Conservation (phyloP, 2,329 filamentous ascomycete genomes). For the Neoarthrinium moseri region DNA sequence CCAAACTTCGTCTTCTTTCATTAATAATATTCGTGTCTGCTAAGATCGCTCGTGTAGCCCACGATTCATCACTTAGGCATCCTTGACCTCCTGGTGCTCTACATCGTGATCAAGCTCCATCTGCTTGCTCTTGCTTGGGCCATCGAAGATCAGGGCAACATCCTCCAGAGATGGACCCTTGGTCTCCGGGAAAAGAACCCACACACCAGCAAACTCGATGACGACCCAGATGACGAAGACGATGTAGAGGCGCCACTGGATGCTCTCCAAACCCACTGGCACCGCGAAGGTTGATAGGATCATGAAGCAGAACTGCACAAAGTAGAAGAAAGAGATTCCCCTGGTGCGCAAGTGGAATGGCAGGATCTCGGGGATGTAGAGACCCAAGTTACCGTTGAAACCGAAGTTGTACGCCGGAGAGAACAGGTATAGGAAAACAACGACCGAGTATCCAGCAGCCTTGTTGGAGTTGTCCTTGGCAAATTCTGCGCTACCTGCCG, state of each 20-base stretch:
- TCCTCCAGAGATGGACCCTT: slow-evolving; percentile 50
- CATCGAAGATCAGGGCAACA: slow-evolving; percentile 56
- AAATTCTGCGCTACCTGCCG: too few relatives aligned
- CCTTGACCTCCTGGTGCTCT: too few relatives aligned
- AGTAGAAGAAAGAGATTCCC: slow-evolving; percentile 34
- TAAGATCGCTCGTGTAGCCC: too few relatives aligned
- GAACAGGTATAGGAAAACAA: slow-evolving; percentile 36
- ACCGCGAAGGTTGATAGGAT: slow-evolving; percentile 36
- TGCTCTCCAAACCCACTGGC: slow-evolving; percentile 48
- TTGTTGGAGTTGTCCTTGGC: slow-evolving; percentile 25
- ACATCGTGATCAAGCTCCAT: too few relatives aligned
- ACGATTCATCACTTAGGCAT: too few relatives aligned
- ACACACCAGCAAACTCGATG: slow-evolving; percentile 37
- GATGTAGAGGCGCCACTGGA: slow-evolving; percentile 56
- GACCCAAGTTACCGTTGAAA: slow-evolving; percentile 48
- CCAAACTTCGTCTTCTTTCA: too few relatives aligned
- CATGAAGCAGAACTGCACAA: slow-evolving; percentile 27
- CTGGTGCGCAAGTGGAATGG: slow-evolving; percentile 51
- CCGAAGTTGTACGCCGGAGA: slow-evolving; percentile 53
- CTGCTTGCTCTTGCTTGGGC: too few relatives aligned
- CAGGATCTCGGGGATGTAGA: slow-evolving; percentile 53
- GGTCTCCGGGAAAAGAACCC: slow-evolving; percentile 47
- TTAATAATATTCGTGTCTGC: too few relatives aligned
- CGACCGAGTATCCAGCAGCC: slow-evolving; percentile 35
- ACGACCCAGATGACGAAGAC: slow-evolving; percentile 43